A percentile compares a stretch with the other conserved stretches of the same genome.
Evolutionary conservation across 768 basidiomycete species (phyloP).

Genomic region (Panellus pusillus): DNA sequence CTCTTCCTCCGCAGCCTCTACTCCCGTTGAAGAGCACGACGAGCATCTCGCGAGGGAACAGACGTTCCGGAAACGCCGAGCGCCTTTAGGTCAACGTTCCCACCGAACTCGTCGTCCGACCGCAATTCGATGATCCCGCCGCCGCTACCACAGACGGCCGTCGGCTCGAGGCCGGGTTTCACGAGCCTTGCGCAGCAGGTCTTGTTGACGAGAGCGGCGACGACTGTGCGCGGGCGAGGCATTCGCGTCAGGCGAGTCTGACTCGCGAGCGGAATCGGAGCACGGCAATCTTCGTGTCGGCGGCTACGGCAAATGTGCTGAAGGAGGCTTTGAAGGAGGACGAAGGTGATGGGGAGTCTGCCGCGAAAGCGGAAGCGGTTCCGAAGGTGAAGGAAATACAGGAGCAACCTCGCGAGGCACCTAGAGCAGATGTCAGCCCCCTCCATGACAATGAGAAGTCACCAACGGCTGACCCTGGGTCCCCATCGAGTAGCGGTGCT

Average conservation of each 20-base stretch:
- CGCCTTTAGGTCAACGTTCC: slow-evolving; percentile 30
- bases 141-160: slow-evolving; percentile 8
- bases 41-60: slow-evolving; percentile 40
- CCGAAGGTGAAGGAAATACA: not conserved
- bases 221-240: slow-evolving; percentile 35
- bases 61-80: slow-evolving; percentile 75
- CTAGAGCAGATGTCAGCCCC: not conserved
- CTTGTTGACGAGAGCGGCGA: slow-evolving; percentile 41
- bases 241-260: slow-evolving; percentile 37
- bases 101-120: slow-evolving; percentile 21
- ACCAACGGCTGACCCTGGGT: too few relatives aligned
- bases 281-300: slow-evolving; percentile 18
- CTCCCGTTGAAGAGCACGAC: slow-evolving; percentile 32
- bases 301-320: slow-evolving; percentile 2
- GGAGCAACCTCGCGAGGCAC: not conserved
- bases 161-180: slow-evolving; percentile 23
- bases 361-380: not conserved
- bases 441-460: not conserved
- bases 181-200: slow-evolving; percentile 42
- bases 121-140: slow-evolving; percentile 32
- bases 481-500: too few relatives aligned
- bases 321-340: slow-evolving; percentile 8
- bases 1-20: slow-evolving; percentile 24
- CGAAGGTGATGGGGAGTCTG: not conserved
- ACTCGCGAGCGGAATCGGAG: slow-evolving; percentile 17